These are phyloP conservation scores for Penicillium oxalicum DNA, from an alignment of 2,329 filamentous ascomycete species.

Conservation along the genomic window DNA sequence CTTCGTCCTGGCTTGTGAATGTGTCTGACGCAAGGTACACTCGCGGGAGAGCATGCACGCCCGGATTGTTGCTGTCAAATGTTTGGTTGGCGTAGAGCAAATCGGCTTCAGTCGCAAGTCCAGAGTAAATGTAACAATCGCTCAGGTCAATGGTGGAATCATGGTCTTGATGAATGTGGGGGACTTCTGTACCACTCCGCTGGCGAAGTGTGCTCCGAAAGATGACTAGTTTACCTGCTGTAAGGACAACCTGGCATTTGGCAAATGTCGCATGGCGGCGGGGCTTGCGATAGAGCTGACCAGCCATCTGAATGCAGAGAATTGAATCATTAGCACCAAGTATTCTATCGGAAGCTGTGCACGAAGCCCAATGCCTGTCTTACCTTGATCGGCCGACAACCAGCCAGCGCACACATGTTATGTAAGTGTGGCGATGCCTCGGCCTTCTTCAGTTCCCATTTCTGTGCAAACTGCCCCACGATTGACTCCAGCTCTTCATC, in stretches of 20 bases:
- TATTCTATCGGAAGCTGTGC: no score
- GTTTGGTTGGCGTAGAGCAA: slow-evolving; percentile 60
- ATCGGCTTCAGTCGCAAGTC: slow-evolving; percentile 57
- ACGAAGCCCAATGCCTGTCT: not conserved
- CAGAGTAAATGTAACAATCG: slow-evolving; percentile 62
- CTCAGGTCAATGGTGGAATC: slow-evolving; percentile 54
- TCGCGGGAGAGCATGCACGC: slow-evolving; percentile 53
- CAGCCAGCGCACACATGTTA: slow-evolving; percentile 61
- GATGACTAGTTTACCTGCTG: slow-evolving; percentile 55
- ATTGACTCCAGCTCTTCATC: slow-evolving; percentile 61
- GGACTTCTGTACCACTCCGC: slow-evolving; percentile 49
- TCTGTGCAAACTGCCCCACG: slow-evolving; percentile 60
- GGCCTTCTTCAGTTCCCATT: slow-evolving; percentile 62
- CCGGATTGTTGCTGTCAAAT: slow-evolving; percentile 57
- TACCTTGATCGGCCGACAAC: slow-evolving; percentile 53
- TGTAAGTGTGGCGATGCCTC: slow-evolving; percentile 60
- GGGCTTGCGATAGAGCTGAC: slow-evolving; percentile 58
- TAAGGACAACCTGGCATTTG: slow-evolving; percentile 55
- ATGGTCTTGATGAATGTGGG: slow-evolving; percentile 58
- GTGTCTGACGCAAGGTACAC: slow-evolving; percentile 54
- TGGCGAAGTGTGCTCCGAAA: slow-evolving; percentile 56
- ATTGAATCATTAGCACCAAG: no score
- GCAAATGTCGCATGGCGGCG: slow-evolving; percentile 57
- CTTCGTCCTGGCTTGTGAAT: slow-evolving; percentile 59
- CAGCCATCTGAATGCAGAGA: slow-evolving; percentile 44